A percentile compares a stretch with the other conserved stretches of the same genome.
These are phyloP conservation scores for Boletales sp. DNA, from an alignment of 768 basidiomycete species.

Conservation along the genomic window DNA sequence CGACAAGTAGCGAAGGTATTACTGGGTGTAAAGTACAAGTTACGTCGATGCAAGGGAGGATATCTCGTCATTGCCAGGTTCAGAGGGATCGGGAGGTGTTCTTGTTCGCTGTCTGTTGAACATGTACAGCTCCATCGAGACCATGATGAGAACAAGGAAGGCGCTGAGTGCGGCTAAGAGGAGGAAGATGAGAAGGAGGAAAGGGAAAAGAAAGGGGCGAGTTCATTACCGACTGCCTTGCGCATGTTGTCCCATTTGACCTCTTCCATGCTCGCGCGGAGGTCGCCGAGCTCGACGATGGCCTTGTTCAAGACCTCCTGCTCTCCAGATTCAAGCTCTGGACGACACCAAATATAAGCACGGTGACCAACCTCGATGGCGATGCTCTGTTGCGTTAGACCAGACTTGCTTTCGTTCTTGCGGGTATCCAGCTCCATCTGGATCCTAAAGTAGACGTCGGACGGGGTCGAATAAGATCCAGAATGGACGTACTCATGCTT, in stretches of 20 bases:
- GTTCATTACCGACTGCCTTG: conserved; percentile 62
- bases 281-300: conserved; percentile 69
- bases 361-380: conserved; percentile 62
- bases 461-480: background rate
- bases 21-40: conserved; percentile 14
- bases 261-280: conserved; percentile 78
- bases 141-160: conserved; percentile 66
- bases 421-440: conserved; percentile 96
- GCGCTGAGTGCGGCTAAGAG: conserved; percentile 54
- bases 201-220: conserved; percentile 8
- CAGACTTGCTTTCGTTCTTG: conserved; percentile 85
- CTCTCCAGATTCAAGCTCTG: background rate
- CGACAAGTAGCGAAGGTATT: conserved; percentile 2
- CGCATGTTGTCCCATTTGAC: conserved; percentile 90
- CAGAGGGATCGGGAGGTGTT: background rate
- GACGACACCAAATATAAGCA: background rate
- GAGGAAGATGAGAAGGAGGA: conserved; percentile 1
- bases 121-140: conserved; percentile 62
- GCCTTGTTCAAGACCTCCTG: conserved; percentile 76
- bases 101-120: conserved; percentile 36
- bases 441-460: conserved; percentile 49
- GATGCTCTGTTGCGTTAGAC: conserved; percentile 82
- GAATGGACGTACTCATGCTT: conserved; percentile 79
- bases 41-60: background rate
- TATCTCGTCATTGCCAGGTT: conserved; percentile 13